Base-by-base conservation (phyloP, 2,329 filamentous ascomycete genomes). In the Microdochium bolleyi region DNA sequence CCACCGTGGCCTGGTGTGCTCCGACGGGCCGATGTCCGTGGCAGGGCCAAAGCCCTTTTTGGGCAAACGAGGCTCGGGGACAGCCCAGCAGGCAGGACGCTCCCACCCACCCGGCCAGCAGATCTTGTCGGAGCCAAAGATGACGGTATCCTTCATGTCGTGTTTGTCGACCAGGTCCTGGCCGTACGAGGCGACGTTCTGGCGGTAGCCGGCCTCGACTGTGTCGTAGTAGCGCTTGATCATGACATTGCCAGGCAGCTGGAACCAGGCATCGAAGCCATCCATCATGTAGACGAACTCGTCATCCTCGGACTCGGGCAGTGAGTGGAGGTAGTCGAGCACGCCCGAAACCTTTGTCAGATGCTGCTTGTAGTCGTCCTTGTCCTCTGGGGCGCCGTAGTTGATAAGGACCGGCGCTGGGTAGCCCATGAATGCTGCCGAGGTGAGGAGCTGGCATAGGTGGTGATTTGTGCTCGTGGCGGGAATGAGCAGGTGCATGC, bases 231-330 rank as follows among this genome's bases (percentile, higher is more conserved):
- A 88, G 46, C 84, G 76, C 57, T 77, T 69, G 24, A 88, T 75
- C 57, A 88, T 68, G 21, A 87, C 72, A 44, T 84, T 78, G 2
- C 81, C 77, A 0, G 83, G 82, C 2, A 88, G 70, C 63, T 88
- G 85, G 54, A 87, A 81, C 69, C 83, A 82, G 1, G 82, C 73
- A 54, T 87, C 82, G 62, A 81, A 77, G 1, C 79, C 82, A 62
- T 88, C 84, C 5, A 84, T 73, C 49, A 87, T 72, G 53, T 87
- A 67, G 8, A 86, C 75, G 25, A 89, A 66, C 62, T 88, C 85
- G 21, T 80, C 71, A 53, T 83, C 72, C 66, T 1, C 73, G 7
- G 52, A 53, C 62, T 77, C 72, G 3, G 79, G 53, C 3, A 59
- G 53, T 8, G 32, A 24, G 25, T 48, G 32, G 48, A 59, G 49